Conservation (phyloP, 495 filamentous ascomycete species). For the Penicillium pulvis region DNA sequence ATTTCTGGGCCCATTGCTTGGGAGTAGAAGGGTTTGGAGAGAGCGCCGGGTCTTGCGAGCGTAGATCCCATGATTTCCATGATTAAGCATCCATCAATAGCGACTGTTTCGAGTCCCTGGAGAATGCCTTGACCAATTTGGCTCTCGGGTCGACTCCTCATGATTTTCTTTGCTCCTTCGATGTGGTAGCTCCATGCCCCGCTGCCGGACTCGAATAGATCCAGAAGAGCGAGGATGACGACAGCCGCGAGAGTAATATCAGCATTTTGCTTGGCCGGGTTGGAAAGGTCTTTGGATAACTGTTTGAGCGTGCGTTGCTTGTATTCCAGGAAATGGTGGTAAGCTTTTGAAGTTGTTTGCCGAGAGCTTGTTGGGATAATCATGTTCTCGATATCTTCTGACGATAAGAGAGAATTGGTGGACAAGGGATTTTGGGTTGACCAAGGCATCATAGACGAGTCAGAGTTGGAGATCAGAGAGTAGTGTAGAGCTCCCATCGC, state of each 20-base stretch:
- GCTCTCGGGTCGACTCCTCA: conserved; percentile 33
- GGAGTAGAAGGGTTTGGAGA: conserved; percentile 48
- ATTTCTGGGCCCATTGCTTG: conserved; percentile 41
- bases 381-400: conserved; percentile 32
- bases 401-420: conserved; percentile 23
- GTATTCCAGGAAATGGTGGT: conserved; percentile 44
- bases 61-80: conserved; percentile 54
- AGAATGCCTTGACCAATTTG: conserved; percentile 30
- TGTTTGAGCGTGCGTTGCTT: conserved; percentile 48
- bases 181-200: conserved; percentile 51
- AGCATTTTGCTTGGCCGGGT: conserved; percentile 41
- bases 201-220: conserved; percentile 48
- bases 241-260: conserved; percentile 45
- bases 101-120: conserved; percentile 44
- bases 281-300: conserved; percentile 39
- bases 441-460: conserved; percentile 42
- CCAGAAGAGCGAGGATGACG: conserved; percentile 45
- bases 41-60: conserved; percentile 45
- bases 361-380: conserved; percentile 33
- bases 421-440: conserved; percentile 26
- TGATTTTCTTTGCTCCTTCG: conserved; percentile 48
- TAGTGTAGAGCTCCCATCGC: conserved; percentile 48
- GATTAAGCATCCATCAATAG: conserved; percentile 46
- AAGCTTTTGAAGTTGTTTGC: conserved; percentile 34
- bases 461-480: conserved; percentile 37